These are phyloP conservation scores for Dendryphion nanum DNA, from an alignment of 2,329 filamentous ascomycete species.

Conservation along the genomic window DNA sequence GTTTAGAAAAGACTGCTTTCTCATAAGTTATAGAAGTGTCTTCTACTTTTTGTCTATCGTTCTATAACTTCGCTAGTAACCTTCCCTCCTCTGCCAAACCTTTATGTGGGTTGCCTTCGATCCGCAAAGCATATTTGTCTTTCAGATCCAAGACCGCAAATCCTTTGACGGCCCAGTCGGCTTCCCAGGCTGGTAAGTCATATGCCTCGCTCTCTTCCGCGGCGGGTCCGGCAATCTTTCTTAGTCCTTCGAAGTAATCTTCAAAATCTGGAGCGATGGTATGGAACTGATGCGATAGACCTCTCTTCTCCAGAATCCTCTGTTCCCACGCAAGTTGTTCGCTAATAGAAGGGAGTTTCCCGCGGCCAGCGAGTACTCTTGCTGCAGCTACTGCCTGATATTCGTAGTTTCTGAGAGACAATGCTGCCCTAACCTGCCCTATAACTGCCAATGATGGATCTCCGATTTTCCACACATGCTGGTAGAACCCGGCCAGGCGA, in stretches of 20 bases:
- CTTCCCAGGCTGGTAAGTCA: constrained; percentile 10
- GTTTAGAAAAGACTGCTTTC: too few relatives aligned
- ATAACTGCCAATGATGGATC: constrained; percentile 10
- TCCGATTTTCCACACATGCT: constrained; percentile 12
- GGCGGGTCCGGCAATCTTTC: constrained; percentile 9
- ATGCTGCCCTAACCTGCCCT: constrained; percentile 8
- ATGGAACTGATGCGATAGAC: constrained; percentile 9
- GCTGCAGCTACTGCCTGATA: constrained; percentile 16
- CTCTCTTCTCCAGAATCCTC: constrained; percentile 6
- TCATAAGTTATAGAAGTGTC: too few relatives aligned
- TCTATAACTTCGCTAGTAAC: neutral
- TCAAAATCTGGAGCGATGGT: constrained; percentile 13
- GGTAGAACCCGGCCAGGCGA: constrained; percentile 10
- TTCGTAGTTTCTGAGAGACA: constrained; percentile 14
- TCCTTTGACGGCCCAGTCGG: constrained; percentile 9
- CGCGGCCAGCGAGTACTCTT: constrained; percentile 9
- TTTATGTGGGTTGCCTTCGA: neutral
- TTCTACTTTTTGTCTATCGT: too few relatives aligned
- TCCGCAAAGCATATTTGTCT: constrained; percentile 4
- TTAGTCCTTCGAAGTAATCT: constrained; percentile 11
- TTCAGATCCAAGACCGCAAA: constrained; percentile 11
- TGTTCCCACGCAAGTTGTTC: constrained; percentile 10
- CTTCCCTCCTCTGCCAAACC: neutral
- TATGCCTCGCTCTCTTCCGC: constrained; percentile 8
- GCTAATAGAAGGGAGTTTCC: constrained; percentile 4